phyloP scores from a whole-genome alignment of 2,329 filamentous ascomycete genomes.

The Orbilia oligospora region DNA sequence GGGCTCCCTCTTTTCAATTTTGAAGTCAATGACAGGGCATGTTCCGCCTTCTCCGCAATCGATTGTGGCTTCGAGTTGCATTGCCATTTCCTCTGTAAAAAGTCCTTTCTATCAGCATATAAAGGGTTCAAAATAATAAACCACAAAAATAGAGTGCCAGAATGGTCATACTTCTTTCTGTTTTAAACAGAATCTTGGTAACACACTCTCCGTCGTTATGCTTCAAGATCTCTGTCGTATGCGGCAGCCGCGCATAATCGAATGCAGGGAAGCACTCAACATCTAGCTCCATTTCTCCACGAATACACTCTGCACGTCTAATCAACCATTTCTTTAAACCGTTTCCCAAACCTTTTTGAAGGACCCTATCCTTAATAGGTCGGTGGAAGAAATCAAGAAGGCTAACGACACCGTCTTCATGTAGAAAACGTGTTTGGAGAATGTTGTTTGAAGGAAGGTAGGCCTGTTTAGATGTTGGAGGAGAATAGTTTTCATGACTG shows the following conservation, averaged over 20 bases:
- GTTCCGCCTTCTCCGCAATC: slow-evolving; percentile 72
- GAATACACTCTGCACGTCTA: slow-evolving; percentile 79
- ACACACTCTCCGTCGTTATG: slow-evolving; percentile 63
- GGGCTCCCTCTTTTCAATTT: slow-evolving; percentile 70
- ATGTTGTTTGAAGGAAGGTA: slow-evolving; percentile 83
- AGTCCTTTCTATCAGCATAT: slow-evolving; percentile 8
- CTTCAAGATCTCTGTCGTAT: slow-evolving; percentile 74
- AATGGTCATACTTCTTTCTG: slow-evolving; percentile 40
- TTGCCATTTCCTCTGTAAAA: slow-evolving; percentile 68
- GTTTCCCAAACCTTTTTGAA: slow-evolving; percentile 70
- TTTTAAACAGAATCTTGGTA: slow-evolving; percentile 52
- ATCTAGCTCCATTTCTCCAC: slow-evolving; percentile 76
- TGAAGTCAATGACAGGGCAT: slow-evolving; percentile 73
- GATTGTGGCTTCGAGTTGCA: slow-evolving; percentile 78
- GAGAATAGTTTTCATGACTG: slow-evolving; percentile 67
- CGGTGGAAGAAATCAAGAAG: slow-evolving; percentile 83
- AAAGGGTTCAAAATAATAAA: neutral
- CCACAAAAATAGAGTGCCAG: neutral
- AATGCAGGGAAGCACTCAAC: slow-evolving; percentile 81
- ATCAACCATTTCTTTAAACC: slow-evolving; percentile 79
- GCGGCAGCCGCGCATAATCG: slow-evolving; percentile 76
- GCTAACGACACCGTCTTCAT: slow-evolving; percentile 81
- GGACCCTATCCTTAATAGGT: slow-evolving; percentile 73
- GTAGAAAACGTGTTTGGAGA: slow-evolving; percentile 82
- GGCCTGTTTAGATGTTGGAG: slow-evolving; percentile 80